Evolutionary conservation across 495 filamentous ascomycete species (phyloP).

Genomic region (Aspergillus baeticus): DNA sequence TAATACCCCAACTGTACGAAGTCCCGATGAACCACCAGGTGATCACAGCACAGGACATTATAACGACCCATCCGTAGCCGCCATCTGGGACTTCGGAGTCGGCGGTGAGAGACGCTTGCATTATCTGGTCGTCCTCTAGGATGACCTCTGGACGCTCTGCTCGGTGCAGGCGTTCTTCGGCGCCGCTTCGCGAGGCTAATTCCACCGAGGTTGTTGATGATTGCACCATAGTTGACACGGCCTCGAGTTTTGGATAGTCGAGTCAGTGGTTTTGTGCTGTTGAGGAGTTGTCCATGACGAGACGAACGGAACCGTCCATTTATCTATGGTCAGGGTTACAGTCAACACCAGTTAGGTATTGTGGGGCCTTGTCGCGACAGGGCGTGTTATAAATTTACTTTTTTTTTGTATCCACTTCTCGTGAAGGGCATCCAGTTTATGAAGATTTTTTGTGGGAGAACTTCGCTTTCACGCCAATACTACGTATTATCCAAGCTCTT

Average conservation of each 20-base stretch:
- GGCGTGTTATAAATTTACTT: no score
- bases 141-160: background rate
- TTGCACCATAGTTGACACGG: background rate
- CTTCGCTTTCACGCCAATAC: no score
- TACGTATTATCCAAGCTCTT: no score
- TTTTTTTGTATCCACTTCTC: no score
- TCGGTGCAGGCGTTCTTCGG: background rate
- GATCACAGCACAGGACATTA: slow-evolving; percentile 47
- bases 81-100: slow-evolving; percentile 55
- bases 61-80: slow-evolving; percentile 59
- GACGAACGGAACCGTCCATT: no score
- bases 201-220: background rate
- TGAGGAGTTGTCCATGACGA: no score
- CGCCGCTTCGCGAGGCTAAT: background rate
- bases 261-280: background rate
- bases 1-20: slow-evolving; percentile 56
- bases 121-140: slow-evolving; percentile 32
- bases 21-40: slow-evolving; percentile 57
- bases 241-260: background rate
- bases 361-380: background rate
- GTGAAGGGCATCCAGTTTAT: no score
- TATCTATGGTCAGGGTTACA: no score
- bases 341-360: no score
- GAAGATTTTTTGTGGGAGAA: no score
- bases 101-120: slow-evolving; percentile 48